phyloP scores from a whole-genome alignment of 2,329 filamentous ascomycete genomes.

The Exophiala calicioides region DNA sequence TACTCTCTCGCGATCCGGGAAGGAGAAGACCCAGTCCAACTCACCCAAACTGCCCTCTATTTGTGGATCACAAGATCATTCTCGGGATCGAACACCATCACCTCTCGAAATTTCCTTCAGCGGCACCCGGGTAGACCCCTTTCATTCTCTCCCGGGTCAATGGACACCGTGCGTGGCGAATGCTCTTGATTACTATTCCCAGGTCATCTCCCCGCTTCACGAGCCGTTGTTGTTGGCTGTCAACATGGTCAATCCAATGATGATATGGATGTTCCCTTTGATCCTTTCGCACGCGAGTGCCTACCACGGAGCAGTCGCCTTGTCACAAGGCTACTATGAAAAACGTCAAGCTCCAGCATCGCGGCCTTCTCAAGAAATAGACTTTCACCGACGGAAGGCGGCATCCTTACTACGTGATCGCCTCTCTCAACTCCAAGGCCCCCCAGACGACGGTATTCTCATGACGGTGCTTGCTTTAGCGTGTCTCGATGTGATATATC shows the following conservation, averaged over 20 bases:
- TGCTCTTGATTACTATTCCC: constrained; percentile 18
- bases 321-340: constrained; percentile 21
- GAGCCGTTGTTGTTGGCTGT: constrained; percentile 16
- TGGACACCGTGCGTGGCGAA: constrained; percentile 16
- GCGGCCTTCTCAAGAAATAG: constrained; percentile 14
- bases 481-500: constrained; percentile 15
- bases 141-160: constrained; percentile 15
- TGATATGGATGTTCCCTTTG: constrained; percentile 16
- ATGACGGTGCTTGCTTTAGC: constrained; percentile 20
- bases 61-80: neutral
- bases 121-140: constrained; percentile 13
- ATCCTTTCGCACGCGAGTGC: constrained; percentile 16
- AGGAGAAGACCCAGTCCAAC: neutral
- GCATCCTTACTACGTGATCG: constrained; percentile 9
- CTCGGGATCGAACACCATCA: constrained; percentile 1
- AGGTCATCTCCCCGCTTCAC: constrained; percentile 13
- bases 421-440: constrained; percentile 5
- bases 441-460: constrained; percentile 15
- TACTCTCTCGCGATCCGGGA: too few species aligned
- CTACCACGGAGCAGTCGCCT: constrained; percentile 17
- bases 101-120: constrained; percentile 9
- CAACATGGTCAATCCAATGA: constrained; percentile 18
- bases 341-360: constrained; percentile 8
- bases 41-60: constrained; percentile 3
- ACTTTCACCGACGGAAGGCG: constrained; percentile 16